These are phyloP conservation scores for Auriscalpium orientale DNA, from an alignment of 768 basidiomycete genomes.

Conservation along the genomic window DNA sequence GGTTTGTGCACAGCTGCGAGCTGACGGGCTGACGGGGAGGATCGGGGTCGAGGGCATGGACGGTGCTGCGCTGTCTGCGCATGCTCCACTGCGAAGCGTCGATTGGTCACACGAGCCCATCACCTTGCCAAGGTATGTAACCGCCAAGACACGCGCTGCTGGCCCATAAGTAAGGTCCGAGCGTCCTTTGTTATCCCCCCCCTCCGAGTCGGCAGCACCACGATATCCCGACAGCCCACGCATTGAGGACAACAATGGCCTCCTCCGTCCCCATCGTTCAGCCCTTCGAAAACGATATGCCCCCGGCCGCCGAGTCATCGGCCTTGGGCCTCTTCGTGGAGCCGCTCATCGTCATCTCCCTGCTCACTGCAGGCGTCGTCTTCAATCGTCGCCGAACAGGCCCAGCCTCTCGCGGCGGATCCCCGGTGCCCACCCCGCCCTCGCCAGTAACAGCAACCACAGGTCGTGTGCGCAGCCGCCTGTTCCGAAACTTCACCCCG, in stretches of 20 bases:
- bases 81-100: no score
- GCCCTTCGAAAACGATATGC: background rate
- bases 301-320: background rate
- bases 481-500: background rate
- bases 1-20: no score
- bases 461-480: background rate
- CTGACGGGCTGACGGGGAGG: no score
- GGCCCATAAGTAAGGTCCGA: no score
- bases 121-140: no score
- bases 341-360: conserved; percentile 5
- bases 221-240: background rate
- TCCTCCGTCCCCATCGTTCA: conserved; percentile 1
- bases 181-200: no score
- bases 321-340: conserved; percentile 1
- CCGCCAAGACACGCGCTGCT: no score
- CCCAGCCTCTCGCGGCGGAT: background rate
- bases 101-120: no score
- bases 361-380: conserved; percentile 4
- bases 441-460: background rate
- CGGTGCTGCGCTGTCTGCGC: no score
- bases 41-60: no score
- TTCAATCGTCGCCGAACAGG: conserved; percentile 3
- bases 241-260: background rate
- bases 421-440: background rate
- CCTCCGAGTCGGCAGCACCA: no score